Evolutionary conservation across 2,329 filamentous ascomycete genomes (phyloP).

Genomic region (Dactylonectria estremocensis): DNA sequence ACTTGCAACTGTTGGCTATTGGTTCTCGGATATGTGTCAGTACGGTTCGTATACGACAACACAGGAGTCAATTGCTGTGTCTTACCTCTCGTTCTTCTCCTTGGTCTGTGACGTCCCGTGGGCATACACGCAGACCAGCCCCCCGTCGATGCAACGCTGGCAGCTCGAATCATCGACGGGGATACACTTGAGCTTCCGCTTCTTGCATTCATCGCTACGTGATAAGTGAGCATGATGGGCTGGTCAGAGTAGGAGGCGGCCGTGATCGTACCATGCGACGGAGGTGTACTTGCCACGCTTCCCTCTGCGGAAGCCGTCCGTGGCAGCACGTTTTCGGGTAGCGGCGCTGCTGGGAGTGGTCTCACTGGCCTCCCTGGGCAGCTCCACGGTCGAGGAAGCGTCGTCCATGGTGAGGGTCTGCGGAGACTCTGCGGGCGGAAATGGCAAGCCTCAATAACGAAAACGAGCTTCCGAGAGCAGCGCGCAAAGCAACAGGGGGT

Average conservation of each 20-base stretch:
- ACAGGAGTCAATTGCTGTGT: not conserved
- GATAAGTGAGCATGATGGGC: slow-evolving; percentile 24
- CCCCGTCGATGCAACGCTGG: slow-evolving; percentile 50
- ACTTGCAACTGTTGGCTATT: slow-evolving; percentile 34
- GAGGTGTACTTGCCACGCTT: slow-evolving; percentile 58
- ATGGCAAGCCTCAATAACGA: slow-evolving; percentile 4
- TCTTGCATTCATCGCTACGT: slow-evolving; percentile 57
- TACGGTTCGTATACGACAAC: not conserved
- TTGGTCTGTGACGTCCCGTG: slow-evolving; percentile 40
- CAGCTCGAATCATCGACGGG: slow-evolving; percentile 46
- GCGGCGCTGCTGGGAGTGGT: slow-evolving; percentile 7
- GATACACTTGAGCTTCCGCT: slow-evolving; percentile 59
- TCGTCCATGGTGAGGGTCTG: slow-evolving; percentile 14
- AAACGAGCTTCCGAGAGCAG: slow-evolving; percentile 26
- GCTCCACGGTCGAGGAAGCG: slow-evolving; percentile 19
- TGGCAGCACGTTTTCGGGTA: slow-evolving; percentile 19
- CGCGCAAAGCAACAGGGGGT: slow-evolving; percentile 9
- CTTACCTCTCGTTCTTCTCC: slow-evolving; percentile 44
- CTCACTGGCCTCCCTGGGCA: slow-evolving; percentile 21
- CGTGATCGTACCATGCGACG: slow-evolving; percentile 53
- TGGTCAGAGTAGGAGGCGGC: not conserved
- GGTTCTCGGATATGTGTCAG: slow-evolving; percentile 19
- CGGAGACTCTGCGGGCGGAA: slow-evolving; percentile 20
- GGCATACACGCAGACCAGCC: slow-evolving; percentile 47
- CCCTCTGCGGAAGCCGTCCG: slow-evolving; percentile 26